Percentiles rank a stretch among this genome's conserved stretches.
Evolutionary conservation across 108 stramenopile genomes (phyloP).

Genomic region (Stephanodiscus triporus): DNA sequence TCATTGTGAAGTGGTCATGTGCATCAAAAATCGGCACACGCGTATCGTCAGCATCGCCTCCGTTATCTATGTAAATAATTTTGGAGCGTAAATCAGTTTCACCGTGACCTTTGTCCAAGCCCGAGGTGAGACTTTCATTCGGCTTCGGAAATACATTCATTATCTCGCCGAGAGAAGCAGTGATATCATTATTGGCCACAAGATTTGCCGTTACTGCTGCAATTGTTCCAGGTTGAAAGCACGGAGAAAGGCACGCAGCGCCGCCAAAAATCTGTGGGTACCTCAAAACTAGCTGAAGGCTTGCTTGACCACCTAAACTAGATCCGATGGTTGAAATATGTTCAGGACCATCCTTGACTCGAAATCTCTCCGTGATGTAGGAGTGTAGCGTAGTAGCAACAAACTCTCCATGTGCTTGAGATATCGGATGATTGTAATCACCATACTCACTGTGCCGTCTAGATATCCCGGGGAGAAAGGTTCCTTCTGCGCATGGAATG

Average conservation of each 20-base stretch:
- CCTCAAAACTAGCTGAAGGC: conserved; percentile 60
- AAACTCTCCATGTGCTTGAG: conserved; percentile 70
- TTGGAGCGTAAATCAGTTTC: conserved; percentile 36
- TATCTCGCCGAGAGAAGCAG: conserved; percentile 9
- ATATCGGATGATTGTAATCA: conserved; percentile 53
- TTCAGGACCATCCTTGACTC: conserved; percentile 47
- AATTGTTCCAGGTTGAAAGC: conserved; percentile 64
- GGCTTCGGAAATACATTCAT: background rate
- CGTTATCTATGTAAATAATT: conserved; percentile 71
- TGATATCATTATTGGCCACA: conserved; percentile 4
- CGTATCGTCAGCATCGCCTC: conserved; percentile 63
- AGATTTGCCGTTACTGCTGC: conserved; percentile 40
- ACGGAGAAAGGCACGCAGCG: conserved; percentile 70
- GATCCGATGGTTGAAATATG: conserved; percentile 58
- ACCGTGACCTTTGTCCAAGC: background rate
- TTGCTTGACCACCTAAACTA: conserved; percentile 75
- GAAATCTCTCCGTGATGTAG: conserved; percentile 54
- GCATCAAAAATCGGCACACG: conserved; percentile 62
- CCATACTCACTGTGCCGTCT: conserved; percentile 70
- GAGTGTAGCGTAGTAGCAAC: conserved; percentile 69
- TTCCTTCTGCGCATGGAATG: conserved; percentile 45
- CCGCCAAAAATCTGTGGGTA: conserved; percentile 66
- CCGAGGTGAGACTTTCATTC: background rate
- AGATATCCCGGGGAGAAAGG: conserved; percentile 30
- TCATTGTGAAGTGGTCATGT: conserved; percentile 67